These are phyloP conservation scores for Lepidium aucheri DNA, from an alignment of 345 rosid genomes.

Conservation along the genomic window DNA sequence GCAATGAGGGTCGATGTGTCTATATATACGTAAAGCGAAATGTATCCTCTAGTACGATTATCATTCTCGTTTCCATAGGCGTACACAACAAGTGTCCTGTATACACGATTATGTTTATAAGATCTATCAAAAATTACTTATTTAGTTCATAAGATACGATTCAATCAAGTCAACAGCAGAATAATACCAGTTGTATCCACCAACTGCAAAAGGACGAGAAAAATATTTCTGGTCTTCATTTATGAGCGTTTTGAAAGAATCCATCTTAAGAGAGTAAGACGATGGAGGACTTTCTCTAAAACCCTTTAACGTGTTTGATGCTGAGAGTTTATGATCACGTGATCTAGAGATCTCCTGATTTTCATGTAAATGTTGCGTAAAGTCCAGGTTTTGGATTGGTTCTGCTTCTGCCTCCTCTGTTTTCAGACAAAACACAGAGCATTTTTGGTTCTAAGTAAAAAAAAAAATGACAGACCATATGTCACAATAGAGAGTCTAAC, in stretches of 20 bases:
- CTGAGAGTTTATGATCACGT: neutral
- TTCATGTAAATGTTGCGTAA: neutral
- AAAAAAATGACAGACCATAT: too few relatives aligned
- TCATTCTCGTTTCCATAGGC: constrained; percentile 14
- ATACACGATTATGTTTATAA: neutral
- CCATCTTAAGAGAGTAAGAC: constrained; percentile 8
- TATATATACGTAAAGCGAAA: constrained; percentile 22
- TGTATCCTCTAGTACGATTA: neutral
- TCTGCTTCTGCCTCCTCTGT: neutral
- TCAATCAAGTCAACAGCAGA: neutral
- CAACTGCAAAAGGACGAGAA: neutral
- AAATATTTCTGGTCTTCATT: neutral
- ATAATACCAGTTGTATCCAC: neutral
- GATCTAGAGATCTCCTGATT: neutral
- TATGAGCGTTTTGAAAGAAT: neutral
- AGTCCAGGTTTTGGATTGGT: neutral
- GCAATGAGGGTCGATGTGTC: neutral
- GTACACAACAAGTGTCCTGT: constrained; percentile 10
- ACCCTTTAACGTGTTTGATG: neutral
- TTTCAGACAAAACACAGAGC: neutral
- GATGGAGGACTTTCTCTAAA: constrained; percentile 2
- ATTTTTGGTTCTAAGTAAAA: neutral
- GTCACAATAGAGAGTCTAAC: too few relatives aligned
- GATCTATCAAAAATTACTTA: neutral
- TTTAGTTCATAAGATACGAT: neutral